phyloP scores from a whole-genome alignment of 306 rosid species.

The Senna siamea region DNA sequence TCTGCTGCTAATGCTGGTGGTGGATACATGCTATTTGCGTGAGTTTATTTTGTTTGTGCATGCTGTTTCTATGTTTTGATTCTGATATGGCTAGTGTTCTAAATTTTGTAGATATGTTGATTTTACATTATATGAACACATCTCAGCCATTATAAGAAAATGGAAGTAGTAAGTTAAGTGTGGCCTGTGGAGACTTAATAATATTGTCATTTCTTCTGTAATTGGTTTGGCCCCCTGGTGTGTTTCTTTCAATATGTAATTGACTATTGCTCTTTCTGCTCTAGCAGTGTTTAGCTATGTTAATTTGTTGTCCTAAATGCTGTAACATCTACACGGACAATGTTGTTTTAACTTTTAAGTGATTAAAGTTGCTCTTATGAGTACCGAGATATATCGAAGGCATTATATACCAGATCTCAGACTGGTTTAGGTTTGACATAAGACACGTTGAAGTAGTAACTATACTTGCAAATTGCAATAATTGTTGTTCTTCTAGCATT shows the following conservation, averaged over 20 bases:
- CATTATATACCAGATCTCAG: not conserved
- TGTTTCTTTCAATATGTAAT: not conserved
- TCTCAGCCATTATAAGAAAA: not conserved
- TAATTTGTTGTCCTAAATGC: not conserved
- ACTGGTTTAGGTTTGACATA: not conserved
- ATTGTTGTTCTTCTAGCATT: constrained; percentile 14
- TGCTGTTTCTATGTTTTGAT: constrained; percentile 13
- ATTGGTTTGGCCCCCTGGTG: not conserved
- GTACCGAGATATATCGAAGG: not conserved
- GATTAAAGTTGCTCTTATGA: not conserved
- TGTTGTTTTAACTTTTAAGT: constrained; percentile 16
- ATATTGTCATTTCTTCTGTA: not conserved
- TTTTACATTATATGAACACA: constrained; percentile 18
- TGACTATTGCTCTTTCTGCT: not conserved
- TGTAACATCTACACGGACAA: not conserved
- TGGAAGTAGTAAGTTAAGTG: not conserved
- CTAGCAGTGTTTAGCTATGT: not conserved
- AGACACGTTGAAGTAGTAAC: not conserved
- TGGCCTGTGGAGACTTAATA: not conserved
- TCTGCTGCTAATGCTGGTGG: constrained; percentile 79
- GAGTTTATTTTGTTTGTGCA: constrained; percentile 42
- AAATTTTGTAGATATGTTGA: constrained; percentile 2
- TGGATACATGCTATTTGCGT: constrained; percentile 91
- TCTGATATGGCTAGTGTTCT: constrained; percentile 9
- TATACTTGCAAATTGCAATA: not conserved